Evolutionary conservation across 345 rosid species (phyloP), one percentile per base, ranked within the genome.

Genomic region (Melastoma malabathricum): DNA sequence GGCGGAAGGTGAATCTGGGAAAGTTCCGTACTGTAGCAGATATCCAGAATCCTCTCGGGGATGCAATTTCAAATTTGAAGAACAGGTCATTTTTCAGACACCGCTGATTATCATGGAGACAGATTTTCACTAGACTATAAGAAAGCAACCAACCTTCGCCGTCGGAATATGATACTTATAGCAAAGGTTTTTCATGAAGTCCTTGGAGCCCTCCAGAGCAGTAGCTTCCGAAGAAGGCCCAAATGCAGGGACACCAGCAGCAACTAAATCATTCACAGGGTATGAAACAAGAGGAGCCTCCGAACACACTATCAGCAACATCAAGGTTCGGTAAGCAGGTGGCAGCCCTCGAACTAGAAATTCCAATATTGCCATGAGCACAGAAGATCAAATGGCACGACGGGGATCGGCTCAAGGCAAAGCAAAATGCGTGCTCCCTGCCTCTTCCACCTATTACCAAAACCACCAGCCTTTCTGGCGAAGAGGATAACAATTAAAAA

Each of bases 211-310:
- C 80, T 92, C 96, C 63, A 92, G 60, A 51, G 89, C 96, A 55
- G 96, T 96, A 44, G 96, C 98, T 74, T 87, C 84, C 10, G 88
- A 82, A 29, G 98, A 87, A 48, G 95, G 96, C 8, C 98, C 98
- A 56, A 87, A 87, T 13, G 95, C 74, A 29, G 87, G 93, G 45
- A 87, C 80, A 44, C 86, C 75, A 7, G 80, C 84, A 51, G 72
- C 64, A 17, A 67, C 78, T 10, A 90, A 62, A 62, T 84, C 83
- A 73, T 84, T 90, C 13, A 79, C 77, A 34, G 87, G 89, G 44
- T 95, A 96, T 0, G 89, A 74, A 68, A 92, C 96, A 53, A 92
- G 81, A 49, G 96, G 93, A 62, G 83, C 89, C 78, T 92, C 96
- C 27, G 98, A 96, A 15, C 95, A 57, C 61, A 43, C 89, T 77